phyloP scores from a whole-genome alignment of 2,329 filamentous ascomycete species.

The Mycosphaerelloides madeirae region DNA sequence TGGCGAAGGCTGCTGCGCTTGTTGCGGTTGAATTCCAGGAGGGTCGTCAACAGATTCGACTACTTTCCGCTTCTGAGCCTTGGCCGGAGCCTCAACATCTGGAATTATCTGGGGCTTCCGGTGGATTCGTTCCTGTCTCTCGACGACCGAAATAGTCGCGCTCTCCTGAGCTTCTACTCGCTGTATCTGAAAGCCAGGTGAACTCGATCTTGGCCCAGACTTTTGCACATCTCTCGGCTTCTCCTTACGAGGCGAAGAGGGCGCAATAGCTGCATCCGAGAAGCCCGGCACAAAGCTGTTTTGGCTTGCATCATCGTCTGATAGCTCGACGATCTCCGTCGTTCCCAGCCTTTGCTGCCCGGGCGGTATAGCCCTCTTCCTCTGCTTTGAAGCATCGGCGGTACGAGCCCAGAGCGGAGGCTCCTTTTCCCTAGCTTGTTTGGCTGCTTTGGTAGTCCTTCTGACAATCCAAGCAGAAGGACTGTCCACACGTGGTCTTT shows the following conservation, averaged over 20 bases:
- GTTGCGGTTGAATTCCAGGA: no score
- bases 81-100: no score
- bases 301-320: conserved; percentile 31
- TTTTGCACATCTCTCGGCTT: conserved; percentile 1
- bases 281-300: conserved; percentile 23
- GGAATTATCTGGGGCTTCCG: no score
- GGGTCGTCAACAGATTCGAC: no score
- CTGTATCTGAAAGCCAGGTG: conserved; percentile 27
- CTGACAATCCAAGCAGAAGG: conserved; percentile 19
- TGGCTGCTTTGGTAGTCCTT: conserved; percentile 10
- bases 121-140: no score
- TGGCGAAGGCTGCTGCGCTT: no score
- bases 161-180: neutral
- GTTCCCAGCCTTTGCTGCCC: conserved; percentile 22
- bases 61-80: no score
- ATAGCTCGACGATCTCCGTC: conserved; percentile 34
- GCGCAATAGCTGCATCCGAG: conserved; percentile 23
- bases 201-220: conserved; percentile 29
- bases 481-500: conserved; percentile 35
- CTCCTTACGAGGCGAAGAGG: conserved; percentile 18
- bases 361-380: conserved; percentile 13
- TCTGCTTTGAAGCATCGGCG: conserved; percentile 22
- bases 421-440: conserved; percentile 10
- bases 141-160: no score
- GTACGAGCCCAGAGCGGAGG: conserved; percentile 26